Conservation (phyloP, 345 rosid species). For the Eucalyptus marginata region DNA sequence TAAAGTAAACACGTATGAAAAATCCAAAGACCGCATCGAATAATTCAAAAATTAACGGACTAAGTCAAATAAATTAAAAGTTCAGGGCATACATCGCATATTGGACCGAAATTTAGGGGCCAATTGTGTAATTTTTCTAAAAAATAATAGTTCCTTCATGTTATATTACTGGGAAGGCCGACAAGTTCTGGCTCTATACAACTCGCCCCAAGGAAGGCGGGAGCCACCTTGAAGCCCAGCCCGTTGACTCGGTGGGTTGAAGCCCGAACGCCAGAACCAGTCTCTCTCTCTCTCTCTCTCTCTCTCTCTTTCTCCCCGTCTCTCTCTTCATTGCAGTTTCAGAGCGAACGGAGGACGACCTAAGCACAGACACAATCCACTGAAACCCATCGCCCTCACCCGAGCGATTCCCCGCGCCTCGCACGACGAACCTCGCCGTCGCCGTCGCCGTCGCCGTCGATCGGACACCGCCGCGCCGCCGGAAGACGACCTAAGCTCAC, state of each 20-base stretch:
- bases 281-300: neutral
- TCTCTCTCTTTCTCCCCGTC: too few species aligned
- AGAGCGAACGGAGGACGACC: neutral
- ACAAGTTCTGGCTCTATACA: neutral
- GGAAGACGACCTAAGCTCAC: neutral
- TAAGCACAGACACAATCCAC: neutral
- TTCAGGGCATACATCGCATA: neutral
- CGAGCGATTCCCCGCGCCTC: neutral
- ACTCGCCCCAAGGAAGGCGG: neutral
- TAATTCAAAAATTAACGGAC: fast-evolving
- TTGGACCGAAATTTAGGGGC: neutral
- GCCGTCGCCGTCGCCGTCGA: neutral
- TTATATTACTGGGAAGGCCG: neutral
- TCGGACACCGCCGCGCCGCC: neutral
- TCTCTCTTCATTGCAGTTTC: neutral
- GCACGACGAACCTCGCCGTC: neutral
- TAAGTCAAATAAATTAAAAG: neutral
- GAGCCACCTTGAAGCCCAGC: neutral
- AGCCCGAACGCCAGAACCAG: neutral
- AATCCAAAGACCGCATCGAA: fast-evolving
- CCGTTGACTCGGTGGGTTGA: neutral
- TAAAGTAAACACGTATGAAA: fast-evolving
- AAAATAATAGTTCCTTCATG: neutral
- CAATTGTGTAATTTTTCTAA: neutral
- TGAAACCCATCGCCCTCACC: neutral